A percentile compares a stretch with the other conserved stretches of the same genome.
Conservation (phyloP, 257 asterid genomes). For the Solanum pimpinellifolium region DNA sequence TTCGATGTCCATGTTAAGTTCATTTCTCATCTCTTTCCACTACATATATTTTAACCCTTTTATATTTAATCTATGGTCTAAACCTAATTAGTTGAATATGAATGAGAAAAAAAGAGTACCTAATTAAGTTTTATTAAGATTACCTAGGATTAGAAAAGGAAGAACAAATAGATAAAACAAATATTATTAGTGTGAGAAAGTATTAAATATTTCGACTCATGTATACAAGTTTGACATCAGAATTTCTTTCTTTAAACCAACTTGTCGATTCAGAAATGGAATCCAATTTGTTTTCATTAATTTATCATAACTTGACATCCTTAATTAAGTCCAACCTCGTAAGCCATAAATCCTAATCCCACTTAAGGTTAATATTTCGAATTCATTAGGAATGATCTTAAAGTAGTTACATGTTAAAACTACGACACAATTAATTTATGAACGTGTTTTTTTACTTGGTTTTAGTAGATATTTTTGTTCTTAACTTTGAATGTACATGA, state of each 20-base stretch:
- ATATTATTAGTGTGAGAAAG: neutral
- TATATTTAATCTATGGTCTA: neutral
- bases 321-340: neutral
- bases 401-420: neutral
- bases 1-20: neutral
- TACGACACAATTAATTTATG: no score
- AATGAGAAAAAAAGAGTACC: neutral
- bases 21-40: neutral
- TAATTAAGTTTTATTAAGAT: neutral
- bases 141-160: neutral
- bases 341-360: neutral
- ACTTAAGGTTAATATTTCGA: neutral
- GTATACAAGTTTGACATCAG: neutral
- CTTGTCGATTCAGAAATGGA: neutral
- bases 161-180: neutral
- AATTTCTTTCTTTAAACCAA: neutral
- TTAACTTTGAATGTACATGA: no score
- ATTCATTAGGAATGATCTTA: neutral
- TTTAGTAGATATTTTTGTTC: neutral
- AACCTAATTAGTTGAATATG: neutral
- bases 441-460: neutral
- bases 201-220: neutral
- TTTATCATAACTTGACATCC: neutral
- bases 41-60: neutral
- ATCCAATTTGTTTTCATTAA: neutral